A percentile compares a stretch with the other conserved stretches of the same genome.
Evolutionary conservation across 371 early-diverging fungal genomes (phyloP).

Genomic region (Phascolomyces articulosus): DNA sequence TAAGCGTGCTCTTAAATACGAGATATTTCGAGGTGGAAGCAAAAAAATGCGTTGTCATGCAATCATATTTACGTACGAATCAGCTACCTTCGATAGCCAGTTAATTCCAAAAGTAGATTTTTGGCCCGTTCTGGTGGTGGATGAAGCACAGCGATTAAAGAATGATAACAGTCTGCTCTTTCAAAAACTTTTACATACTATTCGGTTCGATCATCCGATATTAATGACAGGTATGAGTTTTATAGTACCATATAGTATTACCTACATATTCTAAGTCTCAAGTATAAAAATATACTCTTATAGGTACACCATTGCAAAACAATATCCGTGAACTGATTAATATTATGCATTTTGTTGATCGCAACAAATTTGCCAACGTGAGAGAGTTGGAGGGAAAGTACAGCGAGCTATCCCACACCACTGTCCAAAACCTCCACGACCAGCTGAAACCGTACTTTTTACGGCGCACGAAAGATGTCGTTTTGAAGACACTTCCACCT

Average conservation of each 20-base stretch:
- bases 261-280: too few species aligned
- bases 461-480: conserved; percentile 88
- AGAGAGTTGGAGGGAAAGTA: conserved; percentile 59
- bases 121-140: conserved; percentile 78
- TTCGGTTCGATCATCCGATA: conserved; percentile 62
- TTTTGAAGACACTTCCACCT: conserved; percentile 84
- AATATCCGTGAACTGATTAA: conserved; percentile 73
- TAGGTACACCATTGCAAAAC: conserved; percentile 83
- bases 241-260: not conserved
- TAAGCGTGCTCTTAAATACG: conserved; percentile 60
- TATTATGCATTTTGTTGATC: conserved; percentile 80
- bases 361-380: conserved; percentile 46
- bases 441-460: conserved; percentile 85
- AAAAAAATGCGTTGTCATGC: conserved; percentile 71
- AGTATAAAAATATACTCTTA: not conserved
- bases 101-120: conserved; percentile 44
- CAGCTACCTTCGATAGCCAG: conserved; percentile 51
- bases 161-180: conserved; percentile 75
- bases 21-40: conserved; percentile 56
- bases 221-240: conserved; percentile 64
- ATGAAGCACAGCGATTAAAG: conserved; percentile 91
- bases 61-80: conserved; percentile 81
- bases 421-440: conserved; percentile 39
- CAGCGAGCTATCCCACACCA: conserved; percentile 44
- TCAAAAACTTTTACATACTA: conserved; percentile 56